Conservation (phyloP, 2,329 filamentous ascomycete species). For the Penicillium frequentans region DNA sequence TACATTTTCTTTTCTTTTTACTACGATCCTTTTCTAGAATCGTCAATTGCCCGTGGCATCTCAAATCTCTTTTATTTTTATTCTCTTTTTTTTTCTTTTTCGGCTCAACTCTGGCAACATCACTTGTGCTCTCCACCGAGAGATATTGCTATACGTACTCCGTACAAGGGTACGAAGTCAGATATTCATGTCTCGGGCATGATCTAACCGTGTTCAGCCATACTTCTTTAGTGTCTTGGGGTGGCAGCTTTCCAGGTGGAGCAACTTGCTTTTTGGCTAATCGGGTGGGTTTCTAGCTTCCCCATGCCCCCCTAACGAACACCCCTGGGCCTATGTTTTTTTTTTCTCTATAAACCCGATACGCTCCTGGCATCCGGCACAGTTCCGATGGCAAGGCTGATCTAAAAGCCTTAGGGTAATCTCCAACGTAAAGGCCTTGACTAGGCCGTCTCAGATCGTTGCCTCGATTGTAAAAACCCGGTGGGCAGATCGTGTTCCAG, state of each 20-base stretch:
- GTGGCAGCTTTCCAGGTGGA: slow-evolving; percentile 33
- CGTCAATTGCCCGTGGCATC: neutral
- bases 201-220: slow-evolving; percentile 4
- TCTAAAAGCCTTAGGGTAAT: slow-evolving; percentile 14
- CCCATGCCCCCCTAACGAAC: slow-evolving; percentile 35
- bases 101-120: neutral
- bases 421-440: neutral
- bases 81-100: neutral
- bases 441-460: slow-evolving; percentile 18
- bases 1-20: neutral
- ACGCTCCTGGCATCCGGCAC: slow-evolving; percentile 19
- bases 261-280: slow-evolving; percentile 27
- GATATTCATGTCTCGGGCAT: neutral
- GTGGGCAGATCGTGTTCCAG: slow-evolving; percentile 8
- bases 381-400: slow-evolving; percentile 24
- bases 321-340: slow-evolving; percentile 24
- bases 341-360: slow-evolving; percentile 5
- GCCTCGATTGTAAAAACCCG: slow-evolving; percentile 13
- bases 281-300: slow-evolving; percentile 32
- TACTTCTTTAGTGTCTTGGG: slow-evolving; percentile 19
- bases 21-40: neutral
- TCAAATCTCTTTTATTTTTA: neutral
- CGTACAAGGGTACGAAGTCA: neutral
- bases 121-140: neutral
- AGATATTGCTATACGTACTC: neutral